Evolutionary conservation across 2,329 filamentous ascomycete genomes (phyloP).

Genomic region (Ophiocordyceps australis): DNA sequence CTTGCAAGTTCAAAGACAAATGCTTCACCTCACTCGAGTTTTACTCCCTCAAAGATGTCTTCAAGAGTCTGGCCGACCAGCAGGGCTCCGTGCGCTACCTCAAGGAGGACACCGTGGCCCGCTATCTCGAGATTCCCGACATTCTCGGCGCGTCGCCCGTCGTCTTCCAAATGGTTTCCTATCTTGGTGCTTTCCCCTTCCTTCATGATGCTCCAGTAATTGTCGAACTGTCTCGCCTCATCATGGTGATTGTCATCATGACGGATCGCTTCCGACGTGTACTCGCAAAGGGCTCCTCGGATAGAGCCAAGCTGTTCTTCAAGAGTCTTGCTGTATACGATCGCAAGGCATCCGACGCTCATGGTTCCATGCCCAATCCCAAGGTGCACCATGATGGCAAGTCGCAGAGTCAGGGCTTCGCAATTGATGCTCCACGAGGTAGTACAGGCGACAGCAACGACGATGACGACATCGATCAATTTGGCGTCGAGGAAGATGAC

Average conservation of each 20-base stretch:
- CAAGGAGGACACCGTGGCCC: conserved; percentile 48
- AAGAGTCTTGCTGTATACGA: conserved; percentile 57
- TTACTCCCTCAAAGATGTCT: conserved; percentile 58
- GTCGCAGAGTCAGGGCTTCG: conserved; percentile 19
- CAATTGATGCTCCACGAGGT: conserved; percentile 22
- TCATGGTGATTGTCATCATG: conserved; percentile 56
- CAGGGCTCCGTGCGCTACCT: conserved; percentile 45
- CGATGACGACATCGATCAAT: conserved; percentile 23
- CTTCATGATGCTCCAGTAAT: conserved; percentile 51
- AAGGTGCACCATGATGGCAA: conserved; percentile 1
- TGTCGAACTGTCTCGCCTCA: conserved; percentile 48
- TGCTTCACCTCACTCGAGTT: conserved; percentile 56
- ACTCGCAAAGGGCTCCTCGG: conserved; percentile 34
- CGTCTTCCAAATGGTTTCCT: conserved; percentile 53
- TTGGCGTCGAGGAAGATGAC: conserved; percentile 41
- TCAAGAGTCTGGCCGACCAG: conserved; percentile 48
- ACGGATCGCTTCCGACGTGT: conserved; percentile 51
- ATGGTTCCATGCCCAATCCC: conserved; percentile 7
- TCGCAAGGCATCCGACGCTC: conserved; percentile 30
- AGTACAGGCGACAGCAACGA: conserved; percentile 17
- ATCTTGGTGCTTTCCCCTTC: conserved; percentile 58
- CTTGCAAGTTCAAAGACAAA: conserved; percentile 45
- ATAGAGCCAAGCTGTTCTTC: conserved; percentile 48
- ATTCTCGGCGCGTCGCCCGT: conserved; percentile 47
- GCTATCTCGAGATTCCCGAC: conserved; percentile 58